phyloP scores from a whole-genome alignment of 202 grass and related monocot genomes.

The Elaeis oleifera region DNA sequence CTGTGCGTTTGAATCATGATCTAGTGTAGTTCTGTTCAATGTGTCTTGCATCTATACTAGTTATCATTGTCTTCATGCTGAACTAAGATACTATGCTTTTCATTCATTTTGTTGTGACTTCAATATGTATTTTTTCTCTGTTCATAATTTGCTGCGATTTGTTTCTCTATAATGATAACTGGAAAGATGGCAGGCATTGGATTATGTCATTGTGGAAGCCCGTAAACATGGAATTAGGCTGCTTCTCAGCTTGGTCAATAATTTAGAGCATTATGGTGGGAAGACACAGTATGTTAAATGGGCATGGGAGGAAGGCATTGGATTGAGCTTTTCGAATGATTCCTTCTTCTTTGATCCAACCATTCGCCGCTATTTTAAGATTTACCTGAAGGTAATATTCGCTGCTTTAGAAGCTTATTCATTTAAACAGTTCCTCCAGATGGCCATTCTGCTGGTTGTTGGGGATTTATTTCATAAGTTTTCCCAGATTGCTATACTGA shows the following conservation, averaged over 20 bases:
- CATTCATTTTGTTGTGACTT: background rate
- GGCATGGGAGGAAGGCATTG: constrained; percentile 24
- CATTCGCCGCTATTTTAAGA: constrained; percentile 19
- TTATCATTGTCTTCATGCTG: no score
- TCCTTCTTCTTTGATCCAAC: constrained; percentile 28
- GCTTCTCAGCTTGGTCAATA: constrained; percentile 26
- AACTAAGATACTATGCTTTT: background rate
- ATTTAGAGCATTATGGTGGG: constrained; percentile 20
- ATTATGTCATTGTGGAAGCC: constrained; percentile 24
- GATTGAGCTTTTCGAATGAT: constrained; percentile 24
- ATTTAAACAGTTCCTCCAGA: no score
- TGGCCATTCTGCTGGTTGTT: no score
- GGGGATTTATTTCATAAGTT: no score
- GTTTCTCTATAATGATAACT: background rate
- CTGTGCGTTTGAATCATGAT: no score
- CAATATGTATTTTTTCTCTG: background rate
- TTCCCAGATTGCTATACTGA: no score
- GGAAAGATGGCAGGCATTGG: constrained; percentile 9
- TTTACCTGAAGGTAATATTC: constrained; percentile 19
- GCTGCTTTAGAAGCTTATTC: no score
- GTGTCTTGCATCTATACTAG: no score
- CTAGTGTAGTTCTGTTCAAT: no score
- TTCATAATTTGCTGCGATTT: background rate
- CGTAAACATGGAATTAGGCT: constrained; percentile 16
- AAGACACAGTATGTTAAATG: constrained; percentile 28